These are phyloP conservation scores for Phytopythium litorale DNA, from an alignment of 352 stramenopile genomes.

Conservation along the genomic window DNA sequence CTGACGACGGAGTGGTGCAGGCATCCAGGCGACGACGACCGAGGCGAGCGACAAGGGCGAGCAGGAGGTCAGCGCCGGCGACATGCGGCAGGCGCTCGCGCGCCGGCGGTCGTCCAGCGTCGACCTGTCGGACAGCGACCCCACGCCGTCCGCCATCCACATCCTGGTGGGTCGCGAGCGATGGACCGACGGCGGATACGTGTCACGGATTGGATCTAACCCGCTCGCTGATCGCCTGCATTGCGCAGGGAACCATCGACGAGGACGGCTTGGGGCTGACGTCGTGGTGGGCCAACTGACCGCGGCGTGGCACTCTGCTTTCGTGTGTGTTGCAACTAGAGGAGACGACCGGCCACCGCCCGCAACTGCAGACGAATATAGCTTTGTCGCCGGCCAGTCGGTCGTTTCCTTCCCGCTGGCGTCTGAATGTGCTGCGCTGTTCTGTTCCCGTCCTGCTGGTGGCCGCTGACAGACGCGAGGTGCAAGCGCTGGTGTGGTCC, in stretches of 20 bases:
- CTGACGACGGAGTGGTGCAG: conserved; percentile 13
- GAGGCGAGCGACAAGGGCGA: conserved; percentile 70
- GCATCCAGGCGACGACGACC: conserved; percentile 82
- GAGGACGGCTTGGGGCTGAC: conserved; percentile 80
- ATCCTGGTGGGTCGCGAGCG: conserved; percentile 53
- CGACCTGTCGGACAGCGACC: conserved; percentile 79
- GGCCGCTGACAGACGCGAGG: background rate
- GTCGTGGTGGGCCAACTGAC: conserved; percentile 73
- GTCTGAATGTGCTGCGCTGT: background rate
- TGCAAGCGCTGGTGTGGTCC: background rate
- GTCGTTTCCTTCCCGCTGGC: conserved; percentile 1
- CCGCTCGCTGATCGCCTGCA: background rate
- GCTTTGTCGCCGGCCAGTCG: background rate
- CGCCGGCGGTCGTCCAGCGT: conserved; percentile 79
- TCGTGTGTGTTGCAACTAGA: conserved; percentile 6
- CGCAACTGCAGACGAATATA: background rate
- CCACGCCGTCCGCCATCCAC: conserved; percentile 78
- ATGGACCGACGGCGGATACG: background rate
- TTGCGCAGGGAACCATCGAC: conserved; percentile 75
- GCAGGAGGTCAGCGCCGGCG: conserved; percentile 33
- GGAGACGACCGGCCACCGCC: background rate
- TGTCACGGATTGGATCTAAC: background rate
- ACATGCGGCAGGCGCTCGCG: conserved; percentile 71
- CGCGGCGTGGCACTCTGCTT: background rate
- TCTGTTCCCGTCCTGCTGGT: background rate